Evolutionary conservation across 2,329 filamentous ascomycete species (phyloP), one percentile per base, ranked within the genome.

Genomic region (Rosellinia necatrix): DNA sequence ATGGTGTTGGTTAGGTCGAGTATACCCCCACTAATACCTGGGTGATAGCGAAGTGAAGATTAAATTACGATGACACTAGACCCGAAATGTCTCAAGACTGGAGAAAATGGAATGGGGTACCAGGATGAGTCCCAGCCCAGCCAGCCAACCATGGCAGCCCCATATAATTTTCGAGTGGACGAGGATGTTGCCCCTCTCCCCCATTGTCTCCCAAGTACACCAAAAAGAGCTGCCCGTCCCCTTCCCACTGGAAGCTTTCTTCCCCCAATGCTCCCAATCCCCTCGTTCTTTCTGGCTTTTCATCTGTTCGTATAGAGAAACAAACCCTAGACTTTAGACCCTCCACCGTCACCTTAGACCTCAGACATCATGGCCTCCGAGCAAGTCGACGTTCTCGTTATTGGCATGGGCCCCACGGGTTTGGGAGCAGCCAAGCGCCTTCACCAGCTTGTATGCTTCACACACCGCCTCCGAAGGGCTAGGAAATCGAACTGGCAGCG

Each of bases 381-480:
- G 76, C 88, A 91, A 71, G 91, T 97, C 74, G 94, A 99, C 78
- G 89, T 99, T 68, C 91, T 99, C 73, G 87, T 99, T 76, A 97
- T 97, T 80, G 94, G 94, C 73, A 93, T 93, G 78, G 94, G 94
- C 73, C 94, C 94, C 69, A 97, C 94, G 72, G 94, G 94, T 78
- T 86, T 97, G 68, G 94, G 94, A 82, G 94, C 94, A 74, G 94
- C 94, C 69, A 99, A 99, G 83, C 91, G 94, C 74, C 85, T 99
- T 66, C 89, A 97, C 78, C 94, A 99, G 78, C 87, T 97, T 72
- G 94, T 97, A 82, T 67, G 88, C 73, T 46, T 37, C 42, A 47
- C 62, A 66, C 65, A 71, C 73, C 68, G 64, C 63, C 58, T 57
- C 62, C 58, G 57, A 49, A 62, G 71, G 25, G 24, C 17, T 32